A percentile compares a stretch with the other conserved stretches of the same genome.
phyloP scores from a whole-genome alignment of 441 rosid species.

The Eruca vesicaria region DNA sequence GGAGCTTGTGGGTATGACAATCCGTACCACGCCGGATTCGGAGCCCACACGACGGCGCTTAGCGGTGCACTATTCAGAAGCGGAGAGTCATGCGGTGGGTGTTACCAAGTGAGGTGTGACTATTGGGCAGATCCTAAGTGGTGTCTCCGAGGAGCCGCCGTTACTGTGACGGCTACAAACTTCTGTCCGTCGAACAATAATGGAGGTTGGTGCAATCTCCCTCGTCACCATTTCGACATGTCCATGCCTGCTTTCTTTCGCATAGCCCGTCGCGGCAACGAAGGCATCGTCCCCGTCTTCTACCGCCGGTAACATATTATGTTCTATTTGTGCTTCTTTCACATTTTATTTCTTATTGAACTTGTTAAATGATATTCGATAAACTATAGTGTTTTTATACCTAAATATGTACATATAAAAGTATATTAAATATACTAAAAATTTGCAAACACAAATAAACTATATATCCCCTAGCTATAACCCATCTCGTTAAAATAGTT shows the following conservation, averaged over 20 bases:
- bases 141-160: conserved; percentile 59
- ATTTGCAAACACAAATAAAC: neutral
- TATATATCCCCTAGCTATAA: neutral
- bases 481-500: neutral
- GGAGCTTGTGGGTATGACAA: conserved; percentile 93
- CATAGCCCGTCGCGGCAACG: conserved; percentile 66
- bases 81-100: conserved; percentile 78
- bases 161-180: conserved; percentile 77
- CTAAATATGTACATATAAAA: neutral
- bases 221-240: conserved; percentile 81
- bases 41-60: conserved; percentile 72
- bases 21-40: conserved; percentile 74
- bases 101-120: conserved; percentile 68
- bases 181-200: conserved; percentile 77
- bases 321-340: neutral
- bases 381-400: neutral
- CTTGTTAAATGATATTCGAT: neutral
- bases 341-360: neutral
- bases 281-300: conserved; percentile 72
- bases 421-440: neutral
- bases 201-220: conserved; percentile 82
- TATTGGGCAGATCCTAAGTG: conserved; percentile 64
- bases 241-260: conserved; percentile 69
- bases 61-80: conserved; percentile 59
- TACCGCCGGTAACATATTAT: conserved; percentile 52